Conservation (phyloP, 345 rosid genomes). For the Bruguiera gymnorhiza region DNA sequence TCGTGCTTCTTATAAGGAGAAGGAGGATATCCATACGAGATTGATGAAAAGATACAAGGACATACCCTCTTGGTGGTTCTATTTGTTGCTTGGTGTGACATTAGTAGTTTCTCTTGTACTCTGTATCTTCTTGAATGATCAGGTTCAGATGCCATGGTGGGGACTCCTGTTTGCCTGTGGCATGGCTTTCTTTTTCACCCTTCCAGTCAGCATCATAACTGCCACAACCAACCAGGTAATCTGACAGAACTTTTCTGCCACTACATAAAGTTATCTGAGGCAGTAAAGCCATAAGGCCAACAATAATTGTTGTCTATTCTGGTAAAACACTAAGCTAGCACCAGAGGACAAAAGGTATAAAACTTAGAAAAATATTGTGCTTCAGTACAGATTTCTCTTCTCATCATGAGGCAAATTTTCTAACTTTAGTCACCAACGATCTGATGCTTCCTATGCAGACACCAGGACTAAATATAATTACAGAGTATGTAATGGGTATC, state of each 20-base stretch:
- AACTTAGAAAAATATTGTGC: not conserved
- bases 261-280: not conserved
- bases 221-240: constrained; percentile 89
- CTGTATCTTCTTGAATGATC: constrained; percentile 61
- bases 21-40: constrained; percentile 78
- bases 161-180: constrained; percentile 70
- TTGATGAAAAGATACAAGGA: constrained; percentile 72
- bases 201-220: constrained; percentile 81
- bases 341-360: too few species aligned
- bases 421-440: not conserved
- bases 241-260: not conserved
- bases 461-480: constrained; percentile 85
- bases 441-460: constrained; percentile 40
- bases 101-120: constrained; percentile 53
- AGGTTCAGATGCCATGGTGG: constrained; percentile 98
- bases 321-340: too few species aligned
- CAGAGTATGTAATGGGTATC: constrained; percentile 83
- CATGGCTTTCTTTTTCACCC: constrained; percentile 77
- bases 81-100: constrained; percentile 43
- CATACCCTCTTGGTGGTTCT: constrained; percentile 93
- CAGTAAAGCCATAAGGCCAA: too few species aligned
- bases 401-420: not conserved
- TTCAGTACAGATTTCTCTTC: not conserved
- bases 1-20: constrained; percentile 58
- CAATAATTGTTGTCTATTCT: too few species aligned